Conservation (phyloP, 1,284 basidiomycete genomes). For the Ustilago xerochloae region DNA sequence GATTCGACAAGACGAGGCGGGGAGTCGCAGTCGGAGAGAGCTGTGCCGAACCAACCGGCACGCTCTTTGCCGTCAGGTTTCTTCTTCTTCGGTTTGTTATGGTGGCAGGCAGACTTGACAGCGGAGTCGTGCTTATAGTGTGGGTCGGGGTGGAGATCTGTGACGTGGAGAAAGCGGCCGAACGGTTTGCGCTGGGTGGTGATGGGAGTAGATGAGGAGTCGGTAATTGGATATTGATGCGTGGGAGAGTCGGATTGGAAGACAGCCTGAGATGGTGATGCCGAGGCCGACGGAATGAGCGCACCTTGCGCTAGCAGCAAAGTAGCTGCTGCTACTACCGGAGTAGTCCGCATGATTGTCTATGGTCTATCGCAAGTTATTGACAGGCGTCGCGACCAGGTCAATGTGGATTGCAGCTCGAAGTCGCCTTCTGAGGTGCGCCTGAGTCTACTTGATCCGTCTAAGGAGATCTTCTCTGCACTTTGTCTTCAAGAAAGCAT, state of each 20-base stretch:
- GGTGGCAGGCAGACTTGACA: constrained; percentile 47
- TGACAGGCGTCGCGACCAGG: background rate
- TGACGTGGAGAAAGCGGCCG: constrained; percentile 81
- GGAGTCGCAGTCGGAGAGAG: constrained; percentile 83
- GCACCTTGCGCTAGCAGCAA: constrained; percentile 9
- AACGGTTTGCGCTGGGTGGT: constrained; percentile 62
- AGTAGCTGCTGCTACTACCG: constrained; percentile 7
- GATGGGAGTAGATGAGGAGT: background rate
- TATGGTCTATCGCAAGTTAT: background rate
- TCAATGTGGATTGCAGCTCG: background rate
- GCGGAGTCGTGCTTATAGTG: constrained; percentile 73
- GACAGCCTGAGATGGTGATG: constrained; percentile 12
- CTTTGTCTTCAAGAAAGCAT: too few species aligned
- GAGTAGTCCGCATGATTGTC: constrained; percentile 6
- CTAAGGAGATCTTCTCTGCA: too few species aligned
- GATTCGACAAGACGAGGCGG: constrained; percentile 81
- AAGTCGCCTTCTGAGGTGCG: background rate
- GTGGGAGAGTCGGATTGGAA: constrained; percentile 11
- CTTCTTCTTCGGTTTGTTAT: constrained; percentile 56
- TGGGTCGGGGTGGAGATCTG: constrained; percentile 83
- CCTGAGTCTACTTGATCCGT: too few species aligned
- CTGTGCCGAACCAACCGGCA: constrained; percentile 67
- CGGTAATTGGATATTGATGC: background rate
- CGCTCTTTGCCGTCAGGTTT: constrained; percentile 51
- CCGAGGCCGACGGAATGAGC: background rate